Evolutionary conservation across 768 basidiomycete species (phyloP), one percentile per base, ranked within the genome.

Genomic region (Cystobasidium tubakii): DNA sequence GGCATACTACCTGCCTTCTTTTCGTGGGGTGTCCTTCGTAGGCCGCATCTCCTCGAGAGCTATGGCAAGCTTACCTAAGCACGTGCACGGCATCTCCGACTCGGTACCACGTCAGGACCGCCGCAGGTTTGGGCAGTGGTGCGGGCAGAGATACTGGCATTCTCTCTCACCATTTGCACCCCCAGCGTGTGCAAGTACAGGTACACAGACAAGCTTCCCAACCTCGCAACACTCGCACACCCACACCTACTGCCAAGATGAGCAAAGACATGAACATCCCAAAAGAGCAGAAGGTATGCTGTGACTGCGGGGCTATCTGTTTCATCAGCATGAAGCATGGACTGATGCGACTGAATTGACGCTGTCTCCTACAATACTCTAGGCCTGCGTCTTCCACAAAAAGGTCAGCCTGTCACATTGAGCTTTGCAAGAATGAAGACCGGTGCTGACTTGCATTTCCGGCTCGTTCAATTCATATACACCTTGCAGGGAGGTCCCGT

Each of bases 381-480:
- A 67, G 66, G 69, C 69, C 19, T 53, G 50, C 43, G 70, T 75
- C 70, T 75, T 75, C 66, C 55, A 63, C 71, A 67, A 75, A 60
- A 60, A 75, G 60, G 74, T 67, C 21, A 50, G 74, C 57, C 6
- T 50, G n/a, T 21, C 10, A 6, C 4, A 19, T 4, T 50, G 46
- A 17, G 46, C 15, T 17, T 50, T n/a, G n/a, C n/a, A n/a, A n/a
- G n/a, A n/a, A n/a, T n/a, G n/a, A n/a, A n/a, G n/a, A 21, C 15
- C 39, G 6, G 6, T 50, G 25, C 17, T 27, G 29, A 27, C n/a
- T 57, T 10, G 13, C 7, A 6, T 50, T 31, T 43, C 36, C 54
- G 27, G 4, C 6, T 53, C 54, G 31, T 6, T 29, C 4, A 10
- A n/a, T 34, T 9, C 36, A 17, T 13, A 31, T 53, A 9, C 27